Evolutionary conservation across 106 monocot genomes (phyloP), one percentile per base, ranked within the genome.

Genomic region (Chionographis japonica): DNA sequence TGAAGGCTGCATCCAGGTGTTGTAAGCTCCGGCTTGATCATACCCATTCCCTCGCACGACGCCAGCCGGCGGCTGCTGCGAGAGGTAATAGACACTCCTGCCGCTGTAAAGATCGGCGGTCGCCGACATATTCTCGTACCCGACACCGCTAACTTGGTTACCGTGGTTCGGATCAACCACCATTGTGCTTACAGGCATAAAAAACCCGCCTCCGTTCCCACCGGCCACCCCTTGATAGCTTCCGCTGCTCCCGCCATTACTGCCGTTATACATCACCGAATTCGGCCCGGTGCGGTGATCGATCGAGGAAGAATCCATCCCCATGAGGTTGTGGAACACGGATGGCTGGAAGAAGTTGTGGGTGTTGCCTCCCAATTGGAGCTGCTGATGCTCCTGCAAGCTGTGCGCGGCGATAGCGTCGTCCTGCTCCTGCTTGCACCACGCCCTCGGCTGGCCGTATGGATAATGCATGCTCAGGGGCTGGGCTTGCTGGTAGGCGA

Each of bases 371-470:
- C 74, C 70, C 51, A 70, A 56, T 6, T 74, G 72, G 8, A 80
- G 69, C 38, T 80, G 82, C 10, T 78, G 83, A 8, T 88, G 68
- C 2, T 88, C 83, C 16, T 88, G 85, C 50, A 79, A 56, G 60
- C 68, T 75, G 4, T 81, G 86, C 0, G 75, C 75, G 0, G 79
- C 63, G 2, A 66, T 40, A 20, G 58, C 50, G 8, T 37, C 60
- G 12, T 93, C 89, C 7, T 85, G 85, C 72, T 94, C 93, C 59
- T 74, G 84, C 72, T 90, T 90, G 79, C 79, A 85, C 90, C 90
- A 92, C 4, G 60, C 82, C 14, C 72, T 54, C 14, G 6, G 59
- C 41, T 72, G 75, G 1, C 72, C 62, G 12, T 85, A 87, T 4
- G 82, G 80, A 51, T 81, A 86, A 20, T 75, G 75, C 12, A 70